Base-by-base conservation (phyloP, 805 yeast genomes). In the Nakazawaea molendinolei region DNA sequence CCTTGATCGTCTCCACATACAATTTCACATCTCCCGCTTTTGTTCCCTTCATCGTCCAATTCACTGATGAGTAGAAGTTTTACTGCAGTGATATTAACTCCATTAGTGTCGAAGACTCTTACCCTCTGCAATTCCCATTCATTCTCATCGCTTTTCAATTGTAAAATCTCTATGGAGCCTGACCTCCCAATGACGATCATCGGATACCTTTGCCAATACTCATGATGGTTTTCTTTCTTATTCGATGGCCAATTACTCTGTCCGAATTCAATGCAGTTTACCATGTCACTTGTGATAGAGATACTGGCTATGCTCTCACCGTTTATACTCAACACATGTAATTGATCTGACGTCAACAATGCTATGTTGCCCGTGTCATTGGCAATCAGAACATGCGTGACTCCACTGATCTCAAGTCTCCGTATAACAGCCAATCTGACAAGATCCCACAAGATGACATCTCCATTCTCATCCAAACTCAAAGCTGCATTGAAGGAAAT, bases 391-490 rank as follows among this genome's bases (percentile, higher is more conserved):
- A 67, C 52, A 12, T 61, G 51, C 3, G 43, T 43, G 14, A 52
- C 59, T 5, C 40, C 45, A 25, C 31, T 29, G 10, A 52, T 44
- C 31, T 52, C 50, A n/a, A n/a, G n/a, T n/a, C n/a, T n/a, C 38
- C 84, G 55, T 3, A 82, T 67, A 28, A 69, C 65, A 34, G 67
- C 67, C 34, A 62, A 63, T 21, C 77, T 51, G 2, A 76, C 65
- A 26, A 76, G 45, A 47, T 85, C 86, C 90, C 95, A 85, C 4
- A 77, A 43, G 14, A 67, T 65, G 2, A 76, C 71, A 2, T 53
- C 52, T 1, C 94, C 90, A 7, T 52, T 58, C 0, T 37, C 46
- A 49, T 81, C 86, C 17, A 74, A 52, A 41, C 80, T 71, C 9
- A 79, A 42, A 8, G 80, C 60, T 3, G 69, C 52, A 36, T 79